Base-by-base conservation (phyloP, 495 filamentous ascomycete species). In the Neurospora sp. region DNA sequence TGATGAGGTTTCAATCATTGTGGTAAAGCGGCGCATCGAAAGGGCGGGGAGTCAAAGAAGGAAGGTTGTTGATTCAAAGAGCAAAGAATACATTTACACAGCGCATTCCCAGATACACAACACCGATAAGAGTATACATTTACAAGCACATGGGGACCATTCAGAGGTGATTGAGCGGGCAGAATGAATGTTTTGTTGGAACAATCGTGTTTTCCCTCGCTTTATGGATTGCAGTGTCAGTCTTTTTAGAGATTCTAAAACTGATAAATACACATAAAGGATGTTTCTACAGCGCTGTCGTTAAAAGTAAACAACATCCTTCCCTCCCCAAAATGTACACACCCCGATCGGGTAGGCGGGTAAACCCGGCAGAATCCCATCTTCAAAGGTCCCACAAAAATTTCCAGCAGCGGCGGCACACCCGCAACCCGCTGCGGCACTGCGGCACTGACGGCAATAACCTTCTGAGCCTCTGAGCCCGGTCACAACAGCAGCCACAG, bases 11-110 rank as follows among this genome's bases (percentile, higher is more conserved):
- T 18, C 12, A 18, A 16, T 14, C 12, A 14, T 18, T 27, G 12
- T 5, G 53, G 53, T 16, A 18, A 35, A 66, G 27, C 27, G 27
- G 27, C 12, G 53, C 2, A 66, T 66, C 14, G 27, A 66, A 18
- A 4, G 53, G 16, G 4, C 14, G 18, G 27, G 18, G 53, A 27
- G 16, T 27, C 20, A n/a, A 20, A 20, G n/a, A 20, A 10, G 20
- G n/a, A 59, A 14, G 48, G 20, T 22, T 20, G 20, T 48, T 35
- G 53, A 6, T 66, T 66, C 27, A 10, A 66, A 35, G 27, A 66
- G 53, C 27, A 66, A 61, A 61, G 53, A 35, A 16, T 18, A 66
- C 53, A 66, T 66, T 66, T 66, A 66, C 53, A 66, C 53, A 66
- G 53, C 53, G 53, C 53, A 66, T 66, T 66, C 12, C 27, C 53